phyloP scores from a whole-genome alignment of 176 grass and related monocot genomes.

The Chloris gayana region DNA sequence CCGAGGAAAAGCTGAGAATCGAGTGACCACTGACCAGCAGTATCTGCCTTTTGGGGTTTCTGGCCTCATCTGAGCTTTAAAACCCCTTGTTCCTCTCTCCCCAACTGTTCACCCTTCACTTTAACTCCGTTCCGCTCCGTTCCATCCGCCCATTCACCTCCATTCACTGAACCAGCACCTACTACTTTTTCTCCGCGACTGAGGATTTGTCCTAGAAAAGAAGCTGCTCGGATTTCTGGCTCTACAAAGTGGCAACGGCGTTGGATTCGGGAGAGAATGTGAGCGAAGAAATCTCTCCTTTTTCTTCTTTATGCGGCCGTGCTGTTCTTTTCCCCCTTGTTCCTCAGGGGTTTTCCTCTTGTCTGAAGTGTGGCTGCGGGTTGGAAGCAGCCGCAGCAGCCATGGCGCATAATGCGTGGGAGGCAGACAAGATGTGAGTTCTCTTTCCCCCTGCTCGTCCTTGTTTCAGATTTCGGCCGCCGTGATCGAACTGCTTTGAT shows the following conservation, averaged over 20 bases:
- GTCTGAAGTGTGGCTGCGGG: constrained; percentile 34
- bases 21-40: background rate
- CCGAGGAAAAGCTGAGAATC: background rate
- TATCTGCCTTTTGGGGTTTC: background rate
- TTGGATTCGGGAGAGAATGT: constrained; percentile 49
- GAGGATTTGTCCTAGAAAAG: constrained; percentile 22
- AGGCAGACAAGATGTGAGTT: constrained; percentile 75
- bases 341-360: constrained; percentile 16
- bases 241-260: constrained; percentile 3
- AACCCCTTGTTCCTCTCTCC: constrained; percentile 8
- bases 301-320: background rate
- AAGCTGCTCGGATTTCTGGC: constrained; percentile 30
- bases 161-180: constrained; percentile 12
- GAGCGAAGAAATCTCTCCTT: constrained; percentile 41
- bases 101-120: constrained; percentile 29
- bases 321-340: constrained; percentile 11
- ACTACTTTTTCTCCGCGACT: background rate
- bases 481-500: constrained; percentile 17
- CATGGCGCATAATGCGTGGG: constrained; percentile 62
- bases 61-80: constrained; percentile 20
- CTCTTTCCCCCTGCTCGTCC: background rate
- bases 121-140: constrained; percentile 27
- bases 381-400: constrained; percentile 13
- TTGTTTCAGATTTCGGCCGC: background rate
- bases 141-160: constrained; percentile 7